Base-by-base conservation (phyloP, 352 stramenopile genomes). In the Globisporangium barbulae region DNA sequence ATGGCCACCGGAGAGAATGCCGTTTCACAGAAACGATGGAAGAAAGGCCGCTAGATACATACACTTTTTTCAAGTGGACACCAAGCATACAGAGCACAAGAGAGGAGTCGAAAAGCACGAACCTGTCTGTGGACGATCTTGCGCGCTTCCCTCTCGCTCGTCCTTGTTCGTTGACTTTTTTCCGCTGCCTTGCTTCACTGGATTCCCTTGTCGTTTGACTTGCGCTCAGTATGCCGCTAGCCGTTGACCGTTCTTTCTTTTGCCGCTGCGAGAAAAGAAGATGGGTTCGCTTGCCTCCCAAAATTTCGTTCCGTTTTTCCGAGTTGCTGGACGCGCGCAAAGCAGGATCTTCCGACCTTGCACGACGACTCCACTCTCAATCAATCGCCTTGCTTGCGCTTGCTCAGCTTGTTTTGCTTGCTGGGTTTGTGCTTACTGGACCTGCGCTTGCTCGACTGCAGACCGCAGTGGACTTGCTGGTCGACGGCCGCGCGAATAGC, bases 281-380 rank as follows among this genome's bases (percentile, higher is more conserved):
- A 54, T 63, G 56, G 56, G 56, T 63, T 60, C 30, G 22, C 10
- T 35, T n/a, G 35, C 35, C 35, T 17, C 35, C 42, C 17, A 53
- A 62, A 62, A 53, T 41, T 62, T 62, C 56, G 56, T 62, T 62
- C 56, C 49, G 17, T 62, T 62, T 62, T 53, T 62, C 12, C 12
- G 22, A 4, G 42, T 48, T 48, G 42, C 25, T 41, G 42, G 39
- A 47, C 35, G 28, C 25, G 41, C 54, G 41, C 39, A 39, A 25
- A 31, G 22, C 5, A 42, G 25, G 39, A 53, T 62, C 41, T 52
- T 53, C 55, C 55, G 35, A 50, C 39, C 39, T 35, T 33, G 13
- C 31, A 48, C 33, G 35, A 41, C 9, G 35, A 12, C 17, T 41
- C 35, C 35, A 41, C 35, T 41, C 35, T 41, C 15, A 41, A 41